Conservation (phyloP, 768 basidiomycete species). For the Mycena haematopus region DNA sequence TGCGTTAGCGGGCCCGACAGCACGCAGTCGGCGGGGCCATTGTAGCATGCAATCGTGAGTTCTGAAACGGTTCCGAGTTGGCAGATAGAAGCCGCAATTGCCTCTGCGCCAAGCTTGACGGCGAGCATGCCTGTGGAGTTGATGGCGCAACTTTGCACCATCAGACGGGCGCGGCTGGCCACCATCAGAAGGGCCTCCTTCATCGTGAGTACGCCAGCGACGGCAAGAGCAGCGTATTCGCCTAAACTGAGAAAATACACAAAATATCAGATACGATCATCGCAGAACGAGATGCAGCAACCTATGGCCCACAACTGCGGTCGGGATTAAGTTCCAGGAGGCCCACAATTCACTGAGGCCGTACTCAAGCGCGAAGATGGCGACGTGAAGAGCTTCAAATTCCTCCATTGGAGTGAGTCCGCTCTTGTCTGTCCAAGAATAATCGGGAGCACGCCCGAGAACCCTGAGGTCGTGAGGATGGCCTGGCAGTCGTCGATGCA, state of each 20-base stretch:
- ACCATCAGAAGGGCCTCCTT: conserved; percentile 64
- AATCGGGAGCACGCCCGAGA: conserved; percentile 56
- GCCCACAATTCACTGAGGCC: conserved; percentile 69
- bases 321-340: conserved; percentile 68
- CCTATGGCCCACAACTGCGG: conserved; percentile 78
- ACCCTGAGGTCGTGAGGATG: conserved; percentile 55
- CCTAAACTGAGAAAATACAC: conserved; percentile 56
- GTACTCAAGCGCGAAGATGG: conserved; percentile 50
- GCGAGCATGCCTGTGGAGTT: conserved; percentile 68
- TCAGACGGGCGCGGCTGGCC: conserved; percentile 62
- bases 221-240: conserved; percentile 75
- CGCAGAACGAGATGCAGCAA: conserved; percentile 32
- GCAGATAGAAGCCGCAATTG: conserved; percentile 43
- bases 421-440: conserved; percentile 39
- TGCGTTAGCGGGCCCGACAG: conserved; percentile 60
- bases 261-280: conserved; percentile 1
- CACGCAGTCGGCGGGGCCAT: conserved; percentile 62
- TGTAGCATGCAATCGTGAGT: conserved; percentile 65
- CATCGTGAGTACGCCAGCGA: conserved; percentile 63
- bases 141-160: conserved; percentile 53
- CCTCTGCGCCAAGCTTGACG: conserved; percentile 45
- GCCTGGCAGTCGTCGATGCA: conserved; percentile 65
- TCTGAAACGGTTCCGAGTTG: conserved; percentile 38
- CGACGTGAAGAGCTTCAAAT: conserved; percentile 55
- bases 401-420: conserved; percentile 40